Evolutionary conservation across 495 filamentous ascomycete species (phyloP).

Genomic region (Penicillium silybi): DNA sequence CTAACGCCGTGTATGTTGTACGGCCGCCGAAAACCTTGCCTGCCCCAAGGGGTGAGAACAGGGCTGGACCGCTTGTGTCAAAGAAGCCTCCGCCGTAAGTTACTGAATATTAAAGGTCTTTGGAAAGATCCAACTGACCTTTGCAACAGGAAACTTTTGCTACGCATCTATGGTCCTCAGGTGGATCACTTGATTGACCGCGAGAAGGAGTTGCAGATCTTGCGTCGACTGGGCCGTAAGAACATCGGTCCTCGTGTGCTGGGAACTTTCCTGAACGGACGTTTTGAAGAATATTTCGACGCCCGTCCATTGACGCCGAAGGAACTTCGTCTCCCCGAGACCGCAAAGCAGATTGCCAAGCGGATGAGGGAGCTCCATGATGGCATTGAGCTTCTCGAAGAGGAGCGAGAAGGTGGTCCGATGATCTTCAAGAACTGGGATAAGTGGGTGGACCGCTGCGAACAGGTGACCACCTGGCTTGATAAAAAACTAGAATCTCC

Average conservation of each 20-base stretch:
- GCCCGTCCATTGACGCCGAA: slow-evolving; percentile 70
- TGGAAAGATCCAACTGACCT: slow-evolving; percentile 10
- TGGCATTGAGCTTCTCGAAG: slow-evolving; percentile 76
- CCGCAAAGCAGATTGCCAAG: slow-evolving; percentile 93
- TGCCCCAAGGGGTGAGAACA: slow-evolving; percentile 32
- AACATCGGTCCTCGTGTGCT: slow-evolving; percentile 90
- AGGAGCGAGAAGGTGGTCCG: slow-evolving; percentile 74
- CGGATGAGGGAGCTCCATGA: slow-evolving; percentile 95
- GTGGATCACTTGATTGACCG: slow-evolving; percentile 95
- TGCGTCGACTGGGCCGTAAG: slow-evolving; percentile 82
- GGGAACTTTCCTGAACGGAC: slow-evolving; percentile 91
- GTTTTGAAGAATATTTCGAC: slow-evolving; percentile 91
- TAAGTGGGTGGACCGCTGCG: slow-evolving; percentile 81
- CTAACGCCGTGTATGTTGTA: slow-evolving; percentile 94
- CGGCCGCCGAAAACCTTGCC: slow-evolving; percentile 65
- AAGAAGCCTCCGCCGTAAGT: slow-evolving; percentile 54
- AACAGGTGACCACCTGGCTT: slow-evolving; percentile 70
- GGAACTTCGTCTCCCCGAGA: slow-evolving; percentile 77
- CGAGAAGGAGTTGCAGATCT: slow-evolving; percentile 81
- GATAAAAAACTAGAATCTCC: slow-evolving; percentile 61
- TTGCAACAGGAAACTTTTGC: slow-evolving; percentile 64
- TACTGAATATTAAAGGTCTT: background rate
- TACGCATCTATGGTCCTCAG: slow-evolving; percentile 93
- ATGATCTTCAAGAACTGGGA: slow-evolving; percentile 92
- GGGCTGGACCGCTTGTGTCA: slow-evolving; percentile 32